phyloP scores from a whole-genome alignment of 2,329 filamentous ascomycete species.

The Epicoccum nigrum region DNA sequence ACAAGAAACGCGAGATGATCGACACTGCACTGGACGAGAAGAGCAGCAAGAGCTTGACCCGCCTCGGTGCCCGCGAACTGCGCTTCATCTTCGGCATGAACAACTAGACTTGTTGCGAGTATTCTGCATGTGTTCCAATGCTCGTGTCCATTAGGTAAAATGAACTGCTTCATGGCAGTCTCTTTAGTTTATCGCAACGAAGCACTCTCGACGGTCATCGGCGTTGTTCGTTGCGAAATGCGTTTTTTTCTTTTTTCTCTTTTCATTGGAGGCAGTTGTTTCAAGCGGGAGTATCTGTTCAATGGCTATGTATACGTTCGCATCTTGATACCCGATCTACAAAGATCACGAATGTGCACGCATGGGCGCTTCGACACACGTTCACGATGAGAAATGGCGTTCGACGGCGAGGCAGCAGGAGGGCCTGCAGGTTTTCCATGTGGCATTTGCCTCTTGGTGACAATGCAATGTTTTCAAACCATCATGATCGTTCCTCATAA shows the following conservation, averaged over 20 bases:
- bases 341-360: slow-evolving; percentile 4
- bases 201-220: too few species aligned
- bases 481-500: too few species aligned
- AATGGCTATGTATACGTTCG: not conserved
- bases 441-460: too few species aligned
- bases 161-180: too few species aligned
- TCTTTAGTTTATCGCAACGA: too few species aligned
- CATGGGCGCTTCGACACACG: not conserved
- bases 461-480: too few species aligned
- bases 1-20: slow-evolving; percentile 78
- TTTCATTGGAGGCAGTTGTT: too few species aligned
- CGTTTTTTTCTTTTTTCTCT: not conserved
- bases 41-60: slow-evolving; percentile 68
- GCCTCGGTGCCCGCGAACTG: slow-evolving; percentile 70
- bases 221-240: not conserved
- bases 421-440: too few species aligned
- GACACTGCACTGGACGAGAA: slow-evolving; percentile 80
- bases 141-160: too few species aligned
- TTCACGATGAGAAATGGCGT: too few species aligned
- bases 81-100: slow-evolving; percentile 69
- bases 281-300: not conserved
- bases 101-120: not conserved
- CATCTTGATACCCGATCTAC: slow-evolving; percentile 19
- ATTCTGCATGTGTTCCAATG: not conserved
- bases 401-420: too few species aligned